A percentile compares a stretch with the other conserved stretches of the same genome.
phyloP scores from a whole-genome alignment of 345 rosid genomes.

The Syzygium oleosum region DNA sequence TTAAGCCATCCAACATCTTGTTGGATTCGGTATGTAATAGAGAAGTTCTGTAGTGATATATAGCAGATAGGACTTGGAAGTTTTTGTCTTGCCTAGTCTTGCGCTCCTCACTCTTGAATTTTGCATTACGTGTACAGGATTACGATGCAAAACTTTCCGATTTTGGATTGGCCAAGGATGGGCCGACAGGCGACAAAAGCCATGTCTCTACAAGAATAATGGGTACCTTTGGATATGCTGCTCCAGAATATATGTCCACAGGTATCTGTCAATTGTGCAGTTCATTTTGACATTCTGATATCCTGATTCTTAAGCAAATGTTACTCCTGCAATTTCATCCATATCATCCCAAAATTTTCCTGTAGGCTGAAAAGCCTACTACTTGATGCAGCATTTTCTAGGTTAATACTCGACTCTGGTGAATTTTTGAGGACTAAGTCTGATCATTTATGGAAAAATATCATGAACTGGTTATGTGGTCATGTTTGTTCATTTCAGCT shows the following conservation, averaged over 20 bases:
- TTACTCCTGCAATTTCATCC: neutral
- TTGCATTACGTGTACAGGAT: conserved; percentile 4
- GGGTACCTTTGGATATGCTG: conserved; percentile 46
- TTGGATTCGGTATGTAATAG: conserved; percentile 53
- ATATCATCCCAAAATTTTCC: neutral
- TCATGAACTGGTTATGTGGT: neutral
- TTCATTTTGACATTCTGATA: conserved; percentile 32
- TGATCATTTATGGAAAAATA: neutral
- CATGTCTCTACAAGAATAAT: conserved; percentile 41
- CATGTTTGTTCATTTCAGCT: neutral
- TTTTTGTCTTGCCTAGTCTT: neutral
- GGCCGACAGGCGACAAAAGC: conserved; percentile 39
- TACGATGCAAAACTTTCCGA: conserved; percentile 43
- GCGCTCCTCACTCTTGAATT: neutral
- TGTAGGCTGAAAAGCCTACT: neutral
- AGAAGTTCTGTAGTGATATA: neutral
- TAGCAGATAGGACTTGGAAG: neutral
- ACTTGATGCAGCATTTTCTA: neutral
- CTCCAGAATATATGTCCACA: conserved; percentile 44
- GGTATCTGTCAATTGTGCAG: neutral
- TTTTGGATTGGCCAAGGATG: conserved; percentile 49
- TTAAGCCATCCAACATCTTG: conserved; percentile 76
- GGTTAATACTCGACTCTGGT: neutral
- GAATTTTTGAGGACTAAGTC: neutral
- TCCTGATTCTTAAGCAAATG: conserved; percentile 4